Evolutionary conservation across 2,329 filamentous ascomycete genomes (phyloP), one percentile per base, ranked within the genome.

Genomic region (Fonsecaea pedrosoi): DNA sequence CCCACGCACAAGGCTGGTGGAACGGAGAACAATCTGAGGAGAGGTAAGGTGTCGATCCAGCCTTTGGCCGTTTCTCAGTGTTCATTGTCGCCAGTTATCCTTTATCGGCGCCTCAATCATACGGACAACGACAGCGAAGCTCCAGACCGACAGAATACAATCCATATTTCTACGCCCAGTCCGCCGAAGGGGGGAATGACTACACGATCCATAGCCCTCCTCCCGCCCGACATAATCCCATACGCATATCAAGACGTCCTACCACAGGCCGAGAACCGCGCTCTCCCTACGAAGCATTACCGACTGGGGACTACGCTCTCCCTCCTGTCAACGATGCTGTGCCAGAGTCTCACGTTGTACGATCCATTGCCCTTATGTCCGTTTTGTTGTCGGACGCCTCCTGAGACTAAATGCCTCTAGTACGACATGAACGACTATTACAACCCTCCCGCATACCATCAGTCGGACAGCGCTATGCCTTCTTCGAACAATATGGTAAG

Each of bases 131-230:
- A 15, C 25, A 13, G 5, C 15, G 53, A 37, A 48, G n/a, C 2
- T 12, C 38, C 32, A 53, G 50, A 15, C 45, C 60, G 30, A 62
- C 53, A 12, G 60, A 62, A 38, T 62, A 62, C 13, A 62, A 56
- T 25, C 60, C 60, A 18, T 50, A 62, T 34, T 45, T 35, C 38
- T 45, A 56, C 21, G 12, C 37, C 34, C 60, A 37, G 8, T 50
- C 21, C 37, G 21, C 25, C 5, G 21, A 21, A n/a, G 21, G 12
- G 6, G 5, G 1, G 12, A n/a, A 21, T 21, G 34, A 58, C 7
- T 42, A 37, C 34, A 8, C 21, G 6, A 58, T 58, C 40, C 55
- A 58, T 7, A 58, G 55, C 42, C 60, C 60, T 35, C 34, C 60
- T 6, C 60, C 45, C 10, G 53, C 55, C 1, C 60, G 60, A 35